phyloP scores from a whole-genome alignment of 148 eudicot genomes.

The Mesembryanthemum crystallinum region DNA sequence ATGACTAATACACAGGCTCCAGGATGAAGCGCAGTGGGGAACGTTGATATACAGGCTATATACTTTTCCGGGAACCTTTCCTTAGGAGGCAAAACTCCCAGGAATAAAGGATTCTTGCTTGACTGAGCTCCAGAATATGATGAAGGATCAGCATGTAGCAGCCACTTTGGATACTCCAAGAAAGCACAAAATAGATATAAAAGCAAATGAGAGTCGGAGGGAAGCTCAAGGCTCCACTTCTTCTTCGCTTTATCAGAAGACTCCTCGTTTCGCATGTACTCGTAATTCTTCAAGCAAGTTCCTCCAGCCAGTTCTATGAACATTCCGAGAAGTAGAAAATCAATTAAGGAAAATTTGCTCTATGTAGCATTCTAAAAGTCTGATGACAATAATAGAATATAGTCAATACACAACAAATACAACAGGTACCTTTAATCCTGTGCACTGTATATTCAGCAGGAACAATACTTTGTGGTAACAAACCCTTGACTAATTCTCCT shows the following conservation, averaged over 20 bases:
- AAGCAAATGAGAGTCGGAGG: conserved; percentile 85
- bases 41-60: conserved; percentile 69
- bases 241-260: conserved; percentile 63
- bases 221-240: conserved; percentile 90
- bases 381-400: not conserved
- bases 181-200: conserved; percentile 88
- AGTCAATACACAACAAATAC: conserved; percentile 1
- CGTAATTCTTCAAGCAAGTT: conserved; percentile 87
- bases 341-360: not conserved
- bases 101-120: conserved; percentile 89
- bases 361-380: not conserved
- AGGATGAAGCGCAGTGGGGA: conserved; percentile 79
- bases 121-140: conserved; percentile 85
- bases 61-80: conserved; percentile 94
- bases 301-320: conserved; percentile 85
- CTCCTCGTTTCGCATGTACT: conserved; percentile 61
- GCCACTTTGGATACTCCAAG: conserved; percentile 89
- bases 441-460: conserved; percentile 83
- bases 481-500: conserved; percentile 90
- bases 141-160: conserved; percentile 88
- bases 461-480: conserved; percentile 86
- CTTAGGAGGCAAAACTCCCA: conserved; percentile 88
- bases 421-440: conserved; percentile 63
- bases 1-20: conserved; percentile 81
- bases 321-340: conserved; percentile 12